Evolutionary conservation across 768 basidiomycete species (phyloP).

Genomic region (Rhizopogon vinicolor): DNA sequence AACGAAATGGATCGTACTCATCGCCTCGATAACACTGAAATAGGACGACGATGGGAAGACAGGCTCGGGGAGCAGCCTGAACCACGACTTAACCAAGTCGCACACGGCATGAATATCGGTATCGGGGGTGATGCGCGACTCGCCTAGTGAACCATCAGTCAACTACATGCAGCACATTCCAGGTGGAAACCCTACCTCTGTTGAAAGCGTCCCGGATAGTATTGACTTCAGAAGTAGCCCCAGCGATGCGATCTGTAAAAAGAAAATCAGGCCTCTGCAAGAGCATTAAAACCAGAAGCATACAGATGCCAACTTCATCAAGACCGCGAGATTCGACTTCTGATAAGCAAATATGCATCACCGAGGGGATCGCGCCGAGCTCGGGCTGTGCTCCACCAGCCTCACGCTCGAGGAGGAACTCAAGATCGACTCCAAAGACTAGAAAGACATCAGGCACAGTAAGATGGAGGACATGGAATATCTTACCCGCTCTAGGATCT

Average conservation of each 20-base stretch:
- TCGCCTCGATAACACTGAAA: constrained; percentile 62
- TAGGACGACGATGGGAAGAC: constrained; percentile 71
- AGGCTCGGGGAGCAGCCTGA: constrained; percentile 77
- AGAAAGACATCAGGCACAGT: constrained; percentile 7
- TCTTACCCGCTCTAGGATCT: constrained; percentile 74
- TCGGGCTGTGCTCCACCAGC: constrained; percentile 41
- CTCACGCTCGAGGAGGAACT: constrained; percentile 66
- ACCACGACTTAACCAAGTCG: constrained; percentile 83
- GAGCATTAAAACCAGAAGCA: constrained; percentile 21
- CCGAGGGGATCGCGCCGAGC: constrained; percentile 57
- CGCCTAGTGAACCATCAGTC: constrained; percentile 31
- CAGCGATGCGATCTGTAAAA: constrained; percentile 72
- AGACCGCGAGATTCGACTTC: constrained; percentile 77
- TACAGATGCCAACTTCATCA: constrained; percentile 81
- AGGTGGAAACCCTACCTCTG: constrained; percentile 38
- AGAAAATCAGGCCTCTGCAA: background rate
- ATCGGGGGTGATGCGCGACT: constrained; percentile 50
- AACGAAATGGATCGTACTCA: constrained; percentile 44
- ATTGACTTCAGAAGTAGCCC: constrained; percentile 66
- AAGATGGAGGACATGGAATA: background rate
- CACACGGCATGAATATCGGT: constrained; percentile 82
- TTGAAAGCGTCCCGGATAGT: constrained; percentile 73
- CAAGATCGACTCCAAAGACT: constrained; percentile 78
- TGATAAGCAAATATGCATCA: constrained; percentile 59
- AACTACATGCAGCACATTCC: background rate